Conservation (phyloP, 495 filamentous ascomycete genomes). For the Pyrenula aspistea region DNA sequence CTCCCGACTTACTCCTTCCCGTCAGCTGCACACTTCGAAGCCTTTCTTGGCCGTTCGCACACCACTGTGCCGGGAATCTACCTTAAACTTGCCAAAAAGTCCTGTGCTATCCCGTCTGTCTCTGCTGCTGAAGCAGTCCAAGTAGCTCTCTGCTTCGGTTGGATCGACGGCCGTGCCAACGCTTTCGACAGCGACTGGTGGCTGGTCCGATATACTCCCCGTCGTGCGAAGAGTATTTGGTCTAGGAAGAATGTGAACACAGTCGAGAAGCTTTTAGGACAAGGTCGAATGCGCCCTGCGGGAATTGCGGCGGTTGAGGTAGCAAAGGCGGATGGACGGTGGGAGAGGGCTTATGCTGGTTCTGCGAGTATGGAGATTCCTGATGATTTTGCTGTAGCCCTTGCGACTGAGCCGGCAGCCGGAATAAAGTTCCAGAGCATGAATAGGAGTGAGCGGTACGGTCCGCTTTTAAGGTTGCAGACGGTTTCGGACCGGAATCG, state of each 20-base stretch:
- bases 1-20: constrained; percentile 24
- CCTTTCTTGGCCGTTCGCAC: constrained; percentile 30
- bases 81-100: constrained; percentile 42
- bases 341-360: constrained; percentile 40
- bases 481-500: constrained; percentile 17
- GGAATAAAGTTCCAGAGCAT: constrained; percentile 23
- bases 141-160: constrained; percentile 43
- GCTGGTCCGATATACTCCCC: constrained; percentile 41
- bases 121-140: constrained; percentile 18
- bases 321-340: constrained; percentile 41
- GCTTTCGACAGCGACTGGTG: constrained; percentile 25
- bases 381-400: constrained; percentile 23
- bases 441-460: constrained; percentile 28
- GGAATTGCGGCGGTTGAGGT: constrained; percentile 36
- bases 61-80: constrained; percentile 28
- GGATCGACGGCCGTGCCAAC: constrained; percentile 46
- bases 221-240: constrained; percentile 40
- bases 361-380: constrained; percentile 29
- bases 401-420: constrained; percentile 19
- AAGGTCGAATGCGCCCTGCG: constrained; percentile 32
- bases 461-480: constrained; percentile 28
- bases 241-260: constrained; percentile 37
- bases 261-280: constrained; percentile 21
- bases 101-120: neutral
- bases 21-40: constrained; percentile 22